These are phyloP conservation scores for Clavispora vitiphila DNA, from an alignment of 805 yeast species.

Conservation along the genomic window DNA sequence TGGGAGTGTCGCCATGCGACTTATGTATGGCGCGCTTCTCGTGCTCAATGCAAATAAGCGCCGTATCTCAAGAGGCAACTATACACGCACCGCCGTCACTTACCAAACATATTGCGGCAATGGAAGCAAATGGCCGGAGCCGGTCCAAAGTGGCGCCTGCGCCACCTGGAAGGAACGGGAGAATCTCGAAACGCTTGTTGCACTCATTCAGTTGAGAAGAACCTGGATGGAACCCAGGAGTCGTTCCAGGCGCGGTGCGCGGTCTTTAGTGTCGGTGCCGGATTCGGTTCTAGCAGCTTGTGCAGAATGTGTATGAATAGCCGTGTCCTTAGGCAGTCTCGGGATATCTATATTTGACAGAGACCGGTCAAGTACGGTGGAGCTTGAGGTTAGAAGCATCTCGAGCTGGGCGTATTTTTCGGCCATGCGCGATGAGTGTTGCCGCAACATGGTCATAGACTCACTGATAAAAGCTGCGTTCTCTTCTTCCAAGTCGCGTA, in stretches of 20 bases:
- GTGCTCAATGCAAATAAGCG: background rate
- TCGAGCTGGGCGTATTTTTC: background rate
- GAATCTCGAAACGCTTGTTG: no score
- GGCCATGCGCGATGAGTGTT: background rate
- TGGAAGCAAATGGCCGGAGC: no score
- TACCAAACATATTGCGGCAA: no score
- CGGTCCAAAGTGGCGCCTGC: background rate
- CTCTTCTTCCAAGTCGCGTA: background rate
- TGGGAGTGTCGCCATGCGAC: no score
- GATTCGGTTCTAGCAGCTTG: background rate
- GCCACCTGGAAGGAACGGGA: background rate
- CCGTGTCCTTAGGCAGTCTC: background rate
- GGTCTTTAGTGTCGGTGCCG: background rate
- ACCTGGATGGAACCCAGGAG: background rate
- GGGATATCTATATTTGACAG: background rate
- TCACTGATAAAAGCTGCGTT: background rate
- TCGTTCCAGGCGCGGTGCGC: background rate
- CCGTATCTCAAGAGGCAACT: background rate
- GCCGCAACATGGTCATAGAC: constrained; percentile 2
- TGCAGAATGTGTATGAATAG: background rate
- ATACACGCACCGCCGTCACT: background rate
- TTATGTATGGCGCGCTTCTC: no score
- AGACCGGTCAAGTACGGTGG: background rate
- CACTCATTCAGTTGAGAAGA: background rate
- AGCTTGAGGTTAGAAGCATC: background rate